Percentiles rank a stretch among this genome's conserved stretches.
These are phyloP conservation scores for Didymellaceae sp. DNA, from an alignment of 2,329 filamentous ascomycete genomes.

Conservation along the genomic window DNA sequence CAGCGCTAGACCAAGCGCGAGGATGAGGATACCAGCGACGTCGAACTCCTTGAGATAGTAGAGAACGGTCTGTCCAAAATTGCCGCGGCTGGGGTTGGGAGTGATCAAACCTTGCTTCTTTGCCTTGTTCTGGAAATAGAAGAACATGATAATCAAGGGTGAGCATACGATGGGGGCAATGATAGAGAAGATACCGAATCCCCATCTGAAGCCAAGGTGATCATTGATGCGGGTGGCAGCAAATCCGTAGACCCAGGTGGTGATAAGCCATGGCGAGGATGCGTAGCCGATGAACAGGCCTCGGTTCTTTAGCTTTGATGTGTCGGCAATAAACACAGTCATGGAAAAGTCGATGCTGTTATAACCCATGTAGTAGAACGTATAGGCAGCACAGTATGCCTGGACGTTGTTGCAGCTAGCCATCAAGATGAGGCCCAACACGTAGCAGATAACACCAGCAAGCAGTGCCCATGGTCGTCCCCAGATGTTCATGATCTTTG, in stretches of 20 bases:
- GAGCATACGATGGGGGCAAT: slow-evolving; percentile 66
- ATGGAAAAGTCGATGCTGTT: slow-evolving; percentile 68
- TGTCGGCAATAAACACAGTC: slow-evolving; percentile 72
- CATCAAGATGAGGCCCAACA: slow-evolving; percentile 66
- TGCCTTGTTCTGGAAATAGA: slow-evolving; percentile 66
- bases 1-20: slow-evolving; percentile 66
- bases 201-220: slow-evolving; percentile 67
- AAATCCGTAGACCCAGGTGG: slow-evolving; percentile 39
- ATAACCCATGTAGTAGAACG: slow-evolving; percentile 70
- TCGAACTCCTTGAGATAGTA: slow-evolving; percentile 71
- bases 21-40: slow-evolving; percentile 65
- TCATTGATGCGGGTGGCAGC: slow-evolving; percentile 54
- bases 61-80: slow-evolving; percentile 53
- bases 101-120: slow-evolving; percentile 60
- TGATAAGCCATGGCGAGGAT: slow-evolving; percentile 42
- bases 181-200: slow-evolving; percentile 70
- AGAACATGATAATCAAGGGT: slow-evolving; percentile 67
- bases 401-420: slow-evolving; percentile 67
- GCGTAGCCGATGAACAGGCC: slow-evolving; percentile 65
- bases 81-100: slow-evolving; percentile 55
- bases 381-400: slow-evolving; percentile 69
- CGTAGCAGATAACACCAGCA: slow-evolving; percentile 41
- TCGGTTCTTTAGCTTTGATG: slow-evolving; percentile 67
- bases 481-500: slow-evolving; percentile 54
- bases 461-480: slow-evolving; percentile 49